phyloP scores from a whole-genome alignment of 2,329 filamentous ascomycete genomes.

The Neofusicoccum parvum region DNA sequence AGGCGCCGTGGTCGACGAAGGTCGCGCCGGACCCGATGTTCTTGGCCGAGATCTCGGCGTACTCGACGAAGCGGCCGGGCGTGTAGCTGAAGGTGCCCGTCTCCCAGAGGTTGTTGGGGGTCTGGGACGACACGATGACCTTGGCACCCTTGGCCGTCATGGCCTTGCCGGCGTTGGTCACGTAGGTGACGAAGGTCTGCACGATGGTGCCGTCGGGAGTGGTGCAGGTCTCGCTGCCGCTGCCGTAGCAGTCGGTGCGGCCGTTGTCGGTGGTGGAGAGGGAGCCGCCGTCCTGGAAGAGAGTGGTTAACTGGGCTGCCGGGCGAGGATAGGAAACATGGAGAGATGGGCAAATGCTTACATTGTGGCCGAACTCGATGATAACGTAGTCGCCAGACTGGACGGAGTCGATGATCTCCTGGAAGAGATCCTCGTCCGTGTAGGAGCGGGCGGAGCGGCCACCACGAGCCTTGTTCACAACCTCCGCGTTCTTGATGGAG shows the following conservation, averaged over 20 bases:
- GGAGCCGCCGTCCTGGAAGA: slow-evolving; percentile 50
- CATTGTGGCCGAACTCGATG: slow-evolving; percentile 70
- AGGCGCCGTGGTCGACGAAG: slow-evolving; percentile 61
- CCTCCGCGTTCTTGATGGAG: slow-evolving; percentile 44
- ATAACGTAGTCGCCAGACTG: slow-evolving; percentile 63
- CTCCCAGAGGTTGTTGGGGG: slow-evolving; percentile 64
- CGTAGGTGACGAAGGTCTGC: slow-evolving; percentile 61
- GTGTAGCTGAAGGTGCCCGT: slow-evolving; percentile 51
- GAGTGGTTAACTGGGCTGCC: slow-evolving; percentile 13
- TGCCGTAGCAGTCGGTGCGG: slow-evolving; percentile 59
- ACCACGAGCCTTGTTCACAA: slow-evolving; percentile 64
- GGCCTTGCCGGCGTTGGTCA: slow-evolving; percentile 56
- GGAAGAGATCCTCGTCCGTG: slow-evolving; percentile 65
- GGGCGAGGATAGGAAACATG: background rate
- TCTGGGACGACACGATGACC: slow-evolving; percentile 59
- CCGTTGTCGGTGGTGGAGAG: slow-evolving; percentile 58
- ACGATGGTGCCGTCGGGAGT: slow-evolving; percentile 53
- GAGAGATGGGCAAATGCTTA: slow-evolving; percentile 40
- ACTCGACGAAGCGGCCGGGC: slow-evolving; percentile 54
- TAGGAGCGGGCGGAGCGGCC: slow-evolving; percentile 68
- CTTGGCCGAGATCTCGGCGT: slow-evolving; percentile 19
- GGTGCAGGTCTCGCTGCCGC: slow-evolving; percentile 54
- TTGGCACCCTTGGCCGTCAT: slow-evolving; percentile 58
- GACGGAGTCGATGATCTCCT: slow-evolving; percentile 54
- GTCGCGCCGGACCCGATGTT: slow-evolving; percentile 23